Conservation (phyloP, 1,284 basidiomycete species). For the Sporisorium iseilematis-ciliati region DNA sequence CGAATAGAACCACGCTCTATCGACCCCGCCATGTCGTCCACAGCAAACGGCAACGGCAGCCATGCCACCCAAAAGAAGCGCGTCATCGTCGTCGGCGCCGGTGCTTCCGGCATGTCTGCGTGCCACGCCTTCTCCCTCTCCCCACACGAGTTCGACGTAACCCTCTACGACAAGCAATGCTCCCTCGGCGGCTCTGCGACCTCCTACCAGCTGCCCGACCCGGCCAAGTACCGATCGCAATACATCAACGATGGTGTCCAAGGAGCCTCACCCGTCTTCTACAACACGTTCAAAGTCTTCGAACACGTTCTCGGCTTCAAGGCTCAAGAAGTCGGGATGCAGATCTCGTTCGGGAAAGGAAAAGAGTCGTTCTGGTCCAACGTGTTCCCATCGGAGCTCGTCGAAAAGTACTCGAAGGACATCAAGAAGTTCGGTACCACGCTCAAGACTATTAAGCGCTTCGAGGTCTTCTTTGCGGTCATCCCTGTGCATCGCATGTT, state of each 20-base stretch:
- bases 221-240: slow-evolving; percentile 56
- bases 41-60: slow-evolving; percentile 25
- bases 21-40: slow-evolving; percentile 15
- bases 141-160: slow-evolving; percentile 56
- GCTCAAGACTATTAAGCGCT: slow-evolving; percentile 62
- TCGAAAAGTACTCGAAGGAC: slow-evolving; percentile 56
- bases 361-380: slow-evolving; percentile 61
- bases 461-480: slow-evolving; percentile 63
- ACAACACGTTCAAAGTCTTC: slow-evolving; percentile 65
- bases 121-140: slow-evolving; percentile 58
- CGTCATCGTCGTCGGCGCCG: slow-evolving; percentile 62
- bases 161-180: slow-evolving; percentile 61
- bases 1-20: not conserved
- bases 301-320: slow-evolving; percentile 59
- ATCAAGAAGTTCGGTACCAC: slow-evolving; percentile 64
- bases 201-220: slow-evolving; percentile 62
- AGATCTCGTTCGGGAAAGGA: slow-evolving; percentile 66
- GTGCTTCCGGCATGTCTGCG: slow-evolving; percentile 59
- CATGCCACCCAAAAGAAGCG: slow-evolving; percentile 49
- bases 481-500: slow-evolving; percentile 62
- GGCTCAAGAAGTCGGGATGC: slow-evolving; percentile 60
- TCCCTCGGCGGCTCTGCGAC: slow-evolving; percentile 62
- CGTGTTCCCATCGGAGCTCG: slow-evolving; percentile 63
- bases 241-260: slow-evolving; percentile 68
- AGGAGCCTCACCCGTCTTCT: slow-evolving; percentile 60